Conservation (phyloP, 2,329 filamentous ascomycete species). For the Neospermospora avenae region DNA sequence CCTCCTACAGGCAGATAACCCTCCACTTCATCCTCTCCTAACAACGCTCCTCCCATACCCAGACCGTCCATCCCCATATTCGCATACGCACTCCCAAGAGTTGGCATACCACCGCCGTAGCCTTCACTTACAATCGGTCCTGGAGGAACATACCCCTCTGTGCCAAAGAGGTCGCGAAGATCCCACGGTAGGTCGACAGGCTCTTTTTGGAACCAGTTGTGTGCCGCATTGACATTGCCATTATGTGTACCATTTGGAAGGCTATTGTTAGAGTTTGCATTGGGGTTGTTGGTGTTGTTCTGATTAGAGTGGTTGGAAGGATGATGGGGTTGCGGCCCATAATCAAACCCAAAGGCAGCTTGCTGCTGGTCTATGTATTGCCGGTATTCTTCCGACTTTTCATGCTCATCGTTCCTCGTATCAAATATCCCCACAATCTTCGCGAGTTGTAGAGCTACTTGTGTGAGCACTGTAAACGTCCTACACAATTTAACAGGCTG, state of each 20-base stretch:
- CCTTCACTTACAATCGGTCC: neutral
- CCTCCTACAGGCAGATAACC: constrained; percentile 6
- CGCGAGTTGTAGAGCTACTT: constrained; percentile 31
- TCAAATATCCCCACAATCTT: constrained; percentile 35
- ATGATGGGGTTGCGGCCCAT: constrained; percentile 10
- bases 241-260: neutral
- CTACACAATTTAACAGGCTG: constrained; percentile 29
- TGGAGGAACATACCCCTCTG: constrained; percentile 20
- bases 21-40: constrained; percentile 15
- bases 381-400: constrained; percentile 21
- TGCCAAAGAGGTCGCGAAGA: constrained; percentile 29
- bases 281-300: too few relatives aligned
- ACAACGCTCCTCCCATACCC: neutral
- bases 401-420: constrained; percentile 12
- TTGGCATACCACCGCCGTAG: constrained; percentile 4
- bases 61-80: constrained; percentile 10
- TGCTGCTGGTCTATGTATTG: constrained; percentile 27
- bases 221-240: constrained; percentile 14
- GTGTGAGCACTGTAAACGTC: constrained; percentile 31
- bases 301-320: neutral
- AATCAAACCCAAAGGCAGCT: constrained; percentile 21
- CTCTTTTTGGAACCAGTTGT: constrained; percentile 30
- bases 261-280: too few relatives aligned
- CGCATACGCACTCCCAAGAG: constrained; percentile 14
- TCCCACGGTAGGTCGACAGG: constrained; percentile 28